Base-by-base conservation (phyloP, 768 basidiomycete genomes). In the Omphalotus guepiniiformis region DNA sequence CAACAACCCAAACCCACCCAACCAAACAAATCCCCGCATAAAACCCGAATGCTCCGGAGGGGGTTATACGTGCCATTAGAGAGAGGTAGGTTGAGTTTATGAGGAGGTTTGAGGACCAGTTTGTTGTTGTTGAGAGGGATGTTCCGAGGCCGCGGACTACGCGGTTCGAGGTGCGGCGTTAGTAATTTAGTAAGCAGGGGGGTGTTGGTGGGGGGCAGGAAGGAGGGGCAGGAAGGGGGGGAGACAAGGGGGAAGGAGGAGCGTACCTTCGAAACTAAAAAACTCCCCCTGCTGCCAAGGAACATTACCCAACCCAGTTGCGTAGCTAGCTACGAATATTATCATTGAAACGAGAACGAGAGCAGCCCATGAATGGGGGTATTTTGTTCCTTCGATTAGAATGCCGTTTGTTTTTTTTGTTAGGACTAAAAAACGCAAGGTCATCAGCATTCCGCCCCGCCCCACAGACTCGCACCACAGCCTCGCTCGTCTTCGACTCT, bases 201-300 rank as follows among this genome's bases (percentile, higher is more conserved):
- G 19, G 16, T 23, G 26, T 21, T 40, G 27, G 18, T 12, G 18
- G 45, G 21, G 47, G 34, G 19, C 15, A 3, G 15, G 23, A 22
- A 23, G 16, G 12, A 29, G 11, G 25, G 35, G 29, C 23, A 23
- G 32, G n/a, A 12, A 60, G 79, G 82, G 80, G n/a, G n/a, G n/a
- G n/a, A n/a, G n/a, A n/a, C n/a, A n/a, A n/a, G n/a, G n/a, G n/a
- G n/a, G n/a, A n/a, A n/a, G n/a, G n/a, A n/a, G n/a, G n/a, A n/a
- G n/a, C n/a, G n/a, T n/a, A n/a, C n/a, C n/a, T 72, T 89, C 85
- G 30, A 91, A 75, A 16, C 75, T 71, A 65, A 92, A 92, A 9
- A 93, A 73, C 59, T 91, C 89, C 36, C 87, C 88, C 62, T 90
- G 89, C 57, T 89, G 87, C 89, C 89, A 91, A 0, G 89, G 89